Evolutionary conservation across 306 rosid genomes (phyloP).

Genomic region (Mucuna pruriens): DNA sequence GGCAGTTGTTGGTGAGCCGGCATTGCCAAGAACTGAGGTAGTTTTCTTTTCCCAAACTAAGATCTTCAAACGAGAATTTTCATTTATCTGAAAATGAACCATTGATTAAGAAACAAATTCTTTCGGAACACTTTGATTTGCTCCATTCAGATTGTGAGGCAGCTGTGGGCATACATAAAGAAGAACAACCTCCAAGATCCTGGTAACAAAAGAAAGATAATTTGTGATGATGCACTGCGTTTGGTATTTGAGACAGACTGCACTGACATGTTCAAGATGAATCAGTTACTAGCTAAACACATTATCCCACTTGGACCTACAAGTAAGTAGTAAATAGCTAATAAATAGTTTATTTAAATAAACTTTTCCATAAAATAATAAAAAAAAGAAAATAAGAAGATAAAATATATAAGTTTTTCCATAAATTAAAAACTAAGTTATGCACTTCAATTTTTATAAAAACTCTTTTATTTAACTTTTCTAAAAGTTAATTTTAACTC

Average conservation of each 20-base stretch:
- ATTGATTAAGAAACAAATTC: background rate
- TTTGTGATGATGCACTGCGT: slow-evolving; percentile 79
- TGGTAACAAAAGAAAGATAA: slow-evolving; percentile 79
- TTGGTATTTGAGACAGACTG: slow-evolving; percentile 83
- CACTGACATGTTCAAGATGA: slow-evolving; percentile 94
- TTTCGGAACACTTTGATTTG: background rate
- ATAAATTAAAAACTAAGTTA: background rate
- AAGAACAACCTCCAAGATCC: slow-evolving; percentile 89
- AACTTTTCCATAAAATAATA: background rate
- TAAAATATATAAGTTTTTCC: background rate
- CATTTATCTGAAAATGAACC: background rate
- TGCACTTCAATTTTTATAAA: background rate
- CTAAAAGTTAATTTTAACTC: background rate
- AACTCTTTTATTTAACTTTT: background rate
- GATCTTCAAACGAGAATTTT: background rate
- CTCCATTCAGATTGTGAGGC: slow-evolving; percentile 73
- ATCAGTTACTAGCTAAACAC: slow-evolving; percentile 84
- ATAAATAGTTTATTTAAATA: background rate
- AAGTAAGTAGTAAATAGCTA: slow-evolving; percentile 50
- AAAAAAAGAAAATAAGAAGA: background rate
- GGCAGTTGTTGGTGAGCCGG: slow-evolving; percentile 74
- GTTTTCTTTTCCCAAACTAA: background rate
- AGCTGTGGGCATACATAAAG: slow-evolving; percentile 91
- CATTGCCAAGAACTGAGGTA: slow-evolving; percentile 84
- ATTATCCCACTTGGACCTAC: slow-evolving; percentile 69